Base-by-base conservation (phyloP, 768 basidiomycete genomes). In the Lactarius evosmus region DNA sequence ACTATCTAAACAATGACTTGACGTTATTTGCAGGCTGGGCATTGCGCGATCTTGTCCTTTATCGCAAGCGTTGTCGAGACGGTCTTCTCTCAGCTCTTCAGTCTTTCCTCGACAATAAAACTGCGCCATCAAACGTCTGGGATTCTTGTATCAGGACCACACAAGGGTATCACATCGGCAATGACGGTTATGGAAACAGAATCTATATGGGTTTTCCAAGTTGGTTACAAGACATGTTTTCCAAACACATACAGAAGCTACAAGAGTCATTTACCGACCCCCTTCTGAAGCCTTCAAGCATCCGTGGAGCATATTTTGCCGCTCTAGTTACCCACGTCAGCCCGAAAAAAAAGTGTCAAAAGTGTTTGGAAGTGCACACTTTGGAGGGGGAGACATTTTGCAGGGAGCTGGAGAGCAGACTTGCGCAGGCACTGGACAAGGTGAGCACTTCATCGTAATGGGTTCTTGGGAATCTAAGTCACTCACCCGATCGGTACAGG, bases 51-150 rank as follows among this genome's bases (percentile, higher is more conserved):
- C 40, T 55, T 8, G 16, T 55, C 27, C 17, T 19, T 7, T 55
- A 25, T 44, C 53, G 53, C 32, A 55, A 44, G 25, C 52, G 60
- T 16, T 46, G 61, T 30, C 17, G 61, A n/a, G 44, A 55, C 34
- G 1, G n/a, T 22, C 33, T 55, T n/a, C 12, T 55, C n/a, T 34
- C n/a, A 11, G 22, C 32, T 33, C 34, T 55, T n/a, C 27, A 29
- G 16, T 52, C 29, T 17, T 32, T 52, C 51, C 51, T 52, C 12
- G 12, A 33, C 22, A 22, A 25, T n/a, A 6, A 14, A 12, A 2
- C 30, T n/a, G 9, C 46, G 25, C 34, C 51, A 32, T 27, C 41
- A n/a, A 44, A 41, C 2, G 32, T 44, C 32, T 53, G 60, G 60
- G 22, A 2, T 29, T 1, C 11, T n/a, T 38, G 49, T 29, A 11